Conservation (phyloP, 192 early-diverging fungal species). For the Mortierella hygrophila region DNA sequence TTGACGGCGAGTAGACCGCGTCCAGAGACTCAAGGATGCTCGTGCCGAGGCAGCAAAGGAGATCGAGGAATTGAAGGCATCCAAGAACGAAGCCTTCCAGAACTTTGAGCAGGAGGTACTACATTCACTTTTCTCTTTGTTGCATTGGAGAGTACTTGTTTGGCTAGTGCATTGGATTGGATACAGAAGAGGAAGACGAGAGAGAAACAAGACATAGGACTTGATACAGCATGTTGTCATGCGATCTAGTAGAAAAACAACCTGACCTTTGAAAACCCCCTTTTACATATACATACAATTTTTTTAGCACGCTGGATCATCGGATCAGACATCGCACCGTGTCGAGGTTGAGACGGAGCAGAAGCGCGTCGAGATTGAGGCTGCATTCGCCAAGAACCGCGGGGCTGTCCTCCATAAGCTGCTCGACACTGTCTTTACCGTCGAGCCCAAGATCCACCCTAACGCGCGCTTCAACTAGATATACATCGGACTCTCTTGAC, state of each 20-base stretch:
- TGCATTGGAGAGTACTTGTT: neutral
- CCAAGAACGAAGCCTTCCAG: conserved; percentile 87
- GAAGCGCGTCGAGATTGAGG: conserved; percentile 74
- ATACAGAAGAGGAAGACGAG: neutral
- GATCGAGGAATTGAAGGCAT: conserved; percentile 86
- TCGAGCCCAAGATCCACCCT: conserved; percentile 76
- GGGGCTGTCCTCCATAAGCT: conserved; percentile 76
- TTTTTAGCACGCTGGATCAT: conserved; percentile 76
- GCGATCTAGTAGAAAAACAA: neutral
- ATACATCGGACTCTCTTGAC: neutral
- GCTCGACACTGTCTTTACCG: conserved; percentile 71
- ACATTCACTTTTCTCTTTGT: neutral
- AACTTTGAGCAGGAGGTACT: conserved; percentile 78
- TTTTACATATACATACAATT: conserved; percentile 9
- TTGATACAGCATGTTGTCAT: neutral
- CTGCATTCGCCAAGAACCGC: conserved; percentile 72
- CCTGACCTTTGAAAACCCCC: neutral
- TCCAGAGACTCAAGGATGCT: conserved; percentile 95
- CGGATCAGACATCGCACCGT: conserved; percentile 71
- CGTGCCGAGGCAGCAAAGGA: conserved; percentile 93
- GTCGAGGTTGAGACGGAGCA: conserved; percentile 78
- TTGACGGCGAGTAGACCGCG: conserved; percentile 72
- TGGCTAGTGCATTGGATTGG: neutral
- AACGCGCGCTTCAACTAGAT: conserved; percentile 51
- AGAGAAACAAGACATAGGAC: neutral